Evolutionary conservation across 2,329 filamentous ascomycete genomes (phyloP).

Genomic region (Geosmithia morbida): DNA sequence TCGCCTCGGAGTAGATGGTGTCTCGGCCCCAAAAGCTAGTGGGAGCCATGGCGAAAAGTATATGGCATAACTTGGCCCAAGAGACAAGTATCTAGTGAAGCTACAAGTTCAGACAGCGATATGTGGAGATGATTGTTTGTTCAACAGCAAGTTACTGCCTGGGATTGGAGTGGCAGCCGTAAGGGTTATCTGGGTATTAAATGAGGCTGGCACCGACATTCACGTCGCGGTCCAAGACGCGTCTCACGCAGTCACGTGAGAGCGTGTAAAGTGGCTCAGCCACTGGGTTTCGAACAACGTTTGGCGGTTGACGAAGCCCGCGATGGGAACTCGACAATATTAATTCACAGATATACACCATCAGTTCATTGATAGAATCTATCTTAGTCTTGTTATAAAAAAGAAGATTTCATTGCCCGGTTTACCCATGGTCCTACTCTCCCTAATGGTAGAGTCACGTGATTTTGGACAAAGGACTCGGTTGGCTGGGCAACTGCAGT

Average conservation of each 20-base stretch:
- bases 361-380: too few species aligned
- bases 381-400: neutral
- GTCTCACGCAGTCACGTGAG: constrained; percentile 19
- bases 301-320: neutral
- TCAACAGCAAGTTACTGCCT: neutral
- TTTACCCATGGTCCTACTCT: neutral
- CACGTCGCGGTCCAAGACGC: constrained; percentile 9
- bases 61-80: neutral
- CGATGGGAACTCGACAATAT: neutral
- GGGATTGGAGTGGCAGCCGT: neutral
- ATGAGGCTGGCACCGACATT: neutral
- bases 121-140: neutral
- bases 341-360: too few species aligned
- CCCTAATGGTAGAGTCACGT: neutral
- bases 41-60: neutral
- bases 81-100: neutral
- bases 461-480: neutral
- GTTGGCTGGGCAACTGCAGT: constrained; percentile 19
- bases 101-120: neutral
- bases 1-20: constrained; percentile 30
- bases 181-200: neutral
- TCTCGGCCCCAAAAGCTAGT: constrained; percentile 11
- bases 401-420: too few species aligned
- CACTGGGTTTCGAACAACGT: neutral
- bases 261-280: constrained; percentile 15